phyloP scores from a whole-genome alignment of 2,329 filamentous ascomycete genomes.

The Monosporascus sp. region DNA sequence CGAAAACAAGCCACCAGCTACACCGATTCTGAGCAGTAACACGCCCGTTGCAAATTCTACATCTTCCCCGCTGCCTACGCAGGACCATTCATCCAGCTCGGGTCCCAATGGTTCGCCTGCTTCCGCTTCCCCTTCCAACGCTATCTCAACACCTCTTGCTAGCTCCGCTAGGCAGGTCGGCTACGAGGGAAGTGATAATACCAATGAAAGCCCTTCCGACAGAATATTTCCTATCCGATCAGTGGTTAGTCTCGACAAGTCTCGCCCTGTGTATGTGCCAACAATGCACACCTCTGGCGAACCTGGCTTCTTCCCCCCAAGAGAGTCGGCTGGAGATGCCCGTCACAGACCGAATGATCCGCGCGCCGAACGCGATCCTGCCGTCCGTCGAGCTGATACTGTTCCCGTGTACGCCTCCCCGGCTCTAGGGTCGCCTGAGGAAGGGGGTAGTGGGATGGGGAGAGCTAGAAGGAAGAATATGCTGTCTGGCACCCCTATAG shows the following conservation, averaged over 20 bases:
- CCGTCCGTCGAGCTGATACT: conserved; percentile 11
- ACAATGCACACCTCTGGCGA: conserved; percentile 31
- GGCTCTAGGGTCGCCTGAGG: conserved; percentile 8
- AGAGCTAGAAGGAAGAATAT: conserved; percentile 10
- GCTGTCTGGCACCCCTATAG: conserved; percentile 4
- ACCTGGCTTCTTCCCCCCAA: conserved; percentile 31
- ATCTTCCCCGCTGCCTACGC: neutral
- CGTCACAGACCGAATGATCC: conserved; percentile 25
- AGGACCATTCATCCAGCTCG: neutral
- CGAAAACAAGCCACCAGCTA: too few species aligned
- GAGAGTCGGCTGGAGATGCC: conserved; percentile 23
- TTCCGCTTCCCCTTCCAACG: conserved; percentile 5
- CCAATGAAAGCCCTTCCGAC: conserved; percentile 37
- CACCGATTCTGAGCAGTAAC: neutral
- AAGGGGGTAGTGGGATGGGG: conserved; percentile 1
- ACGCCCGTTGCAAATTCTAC: neutral
- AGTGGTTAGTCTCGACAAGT: conserved; percentile 64
- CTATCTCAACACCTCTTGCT: conserved; percentile 36
- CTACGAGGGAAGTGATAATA: conserved; percentile 22
- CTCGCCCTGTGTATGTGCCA: conserved; percentile 26
- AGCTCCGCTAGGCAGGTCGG: conserved; percentile 36
- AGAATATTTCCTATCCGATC: conserved; percentile 78
- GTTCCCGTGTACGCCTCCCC: conserved; percentile 5
- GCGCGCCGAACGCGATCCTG: conserved; percentile 22
- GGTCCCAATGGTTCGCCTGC: neutral